phyloP scores from a whole-genome alignment of 192 early-diverging fungal species.

The Coemansia interrupta region DNA sequence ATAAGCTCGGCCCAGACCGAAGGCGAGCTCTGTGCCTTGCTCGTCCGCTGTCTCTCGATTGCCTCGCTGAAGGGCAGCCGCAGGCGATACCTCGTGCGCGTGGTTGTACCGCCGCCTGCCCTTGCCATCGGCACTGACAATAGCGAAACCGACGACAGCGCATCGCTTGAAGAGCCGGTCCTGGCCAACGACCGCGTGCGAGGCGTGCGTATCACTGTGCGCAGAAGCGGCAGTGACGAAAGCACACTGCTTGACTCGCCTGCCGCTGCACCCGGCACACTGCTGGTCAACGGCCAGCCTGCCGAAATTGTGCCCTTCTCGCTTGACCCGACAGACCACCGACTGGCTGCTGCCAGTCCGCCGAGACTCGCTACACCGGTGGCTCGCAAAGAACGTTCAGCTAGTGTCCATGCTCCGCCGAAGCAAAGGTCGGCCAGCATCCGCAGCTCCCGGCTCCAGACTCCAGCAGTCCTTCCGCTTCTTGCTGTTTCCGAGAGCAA shows the following conservation, averaged over 20 bases:
- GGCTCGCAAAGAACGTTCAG: background rate
- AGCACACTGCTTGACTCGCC: too few relatives aligned
- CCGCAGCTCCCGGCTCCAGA: too few relatives aligned
- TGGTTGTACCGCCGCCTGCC: conserved; percentile 35
- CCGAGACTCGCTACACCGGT: background rate
- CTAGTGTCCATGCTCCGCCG: too few relatives aligned
- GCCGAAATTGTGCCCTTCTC: conserved; percentile 21
- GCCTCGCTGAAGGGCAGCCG: conserved; percentile 22
- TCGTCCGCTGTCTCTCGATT: conserved; percentile 39
- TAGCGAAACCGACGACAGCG: background rate
- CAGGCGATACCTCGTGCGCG: conserved; percentile 32
- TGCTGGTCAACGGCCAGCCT: conserved; percentile 30
- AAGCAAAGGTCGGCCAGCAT: too few relatives aligned
- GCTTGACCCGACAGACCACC: conserved; percentile 20
- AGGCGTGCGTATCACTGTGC: conserved; percentile 27
- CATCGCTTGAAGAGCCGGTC: background rate
- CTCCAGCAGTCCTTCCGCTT: too few relatives aligned
- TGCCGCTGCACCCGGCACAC: background rate
- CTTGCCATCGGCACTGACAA: background rate
- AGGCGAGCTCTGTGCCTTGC: conserved; percentile 19
- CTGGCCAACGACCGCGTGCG: conserved; percentile 10
- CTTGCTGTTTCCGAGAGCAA: too few relatives aligned
- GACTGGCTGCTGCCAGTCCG: background rate
- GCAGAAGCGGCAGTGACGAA: conserved; percentile 1
- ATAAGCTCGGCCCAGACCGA: background rate